A percentile compares a stretch with the other conserved stretches of the same genome.
Evolutionary conservation across 2,329 filamentous ascomycete genomes (phyloP).

Genomic region (Capronia americana): DNA sequence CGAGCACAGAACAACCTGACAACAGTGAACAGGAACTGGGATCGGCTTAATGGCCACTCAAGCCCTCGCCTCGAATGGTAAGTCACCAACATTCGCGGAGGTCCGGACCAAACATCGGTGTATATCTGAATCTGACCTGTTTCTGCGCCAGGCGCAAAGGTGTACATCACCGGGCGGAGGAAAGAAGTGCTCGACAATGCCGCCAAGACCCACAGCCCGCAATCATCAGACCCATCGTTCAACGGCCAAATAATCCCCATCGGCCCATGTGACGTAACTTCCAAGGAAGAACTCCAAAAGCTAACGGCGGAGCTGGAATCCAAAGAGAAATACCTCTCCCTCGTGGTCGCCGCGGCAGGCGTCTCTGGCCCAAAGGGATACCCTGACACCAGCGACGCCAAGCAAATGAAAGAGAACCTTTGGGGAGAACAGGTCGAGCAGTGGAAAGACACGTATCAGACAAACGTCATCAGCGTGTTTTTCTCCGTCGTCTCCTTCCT

Average conservation of each 20-base stretch:
- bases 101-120: neutral
- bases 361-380: constrained; percentile 68
- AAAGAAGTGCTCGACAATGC: constrained; percentile 43
- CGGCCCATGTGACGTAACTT: constrained; percentile 66
- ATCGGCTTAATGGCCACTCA: constrained; percentile 44
- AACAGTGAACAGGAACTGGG: constrained; percentile 35
- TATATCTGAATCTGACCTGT: neutral
- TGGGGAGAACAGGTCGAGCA: constrained; percentile 72
- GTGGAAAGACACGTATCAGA: constrained; percentile 71
- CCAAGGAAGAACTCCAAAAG: constrained; percentile 64
- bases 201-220: constrained; percentile 51
- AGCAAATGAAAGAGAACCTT: constrained; percentile 59
- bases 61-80: constrained; percentile 43
- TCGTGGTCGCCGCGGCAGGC: constrained; percentile 70
- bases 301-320: constrained; percentile 61
- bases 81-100: neutral
- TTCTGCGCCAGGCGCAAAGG: constrained; percentile 41
- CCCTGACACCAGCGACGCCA: constrained; percentile 59
- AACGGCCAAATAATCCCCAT: constrained; percentile 62
- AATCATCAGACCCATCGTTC: constrained; percentile 27
- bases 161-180: constrained; percentile 44
- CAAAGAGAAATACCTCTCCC: constrained; percentile 69
- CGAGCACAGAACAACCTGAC: neutral
- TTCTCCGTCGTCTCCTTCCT: constrained; percentile 73
- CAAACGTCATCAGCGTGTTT: constrained; percentile 75